Evolutionary conservation across 75 land plant species (phyloP), one percentile per base, ranked within the genome.

Genomic region (Ceratopteris richardii): DNA sequence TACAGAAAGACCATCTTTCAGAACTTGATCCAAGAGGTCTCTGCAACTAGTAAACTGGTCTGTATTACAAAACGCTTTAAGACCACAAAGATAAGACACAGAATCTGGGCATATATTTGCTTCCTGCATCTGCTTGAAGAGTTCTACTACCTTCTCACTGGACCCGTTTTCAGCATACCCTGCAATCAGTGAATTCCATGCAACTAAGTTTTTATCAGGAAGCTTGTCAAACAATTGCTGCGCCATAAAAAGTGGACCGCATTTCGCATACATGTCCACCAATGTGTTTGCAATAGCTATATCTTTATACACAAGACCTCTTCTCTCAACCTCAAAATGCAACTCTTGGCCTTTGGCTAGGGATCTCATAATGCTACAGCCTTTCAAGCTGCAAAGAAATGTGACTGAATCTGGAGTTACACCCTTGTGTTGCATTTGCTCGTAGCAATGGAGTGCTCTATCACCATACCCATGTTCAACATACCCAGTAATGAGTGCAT

Each of bases 121-220:
- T 2, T 3, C 17, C 4, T 54, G 57, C 57, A 54, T 54, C 9
- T 30, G n/a, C 11, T 54, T 25, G 23, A 22, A 54, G 16, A 7
- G 23, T 2, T 54, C 23, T 4, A 54, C 5, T 9, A 16, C 57
- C 23, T 54, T 25, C n/a, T 54, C 23, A 54, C 5, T 3, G 3
- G 3, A 26, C 27, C 27, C 57, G 5, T 54, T 7, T 9, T 54
- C 31, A 2, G 23, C 2, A 54, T 54, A 54, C 1, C 57, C 57
- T 10, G 23, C 29, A 7, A 54, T 54, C 3, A 83, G 63, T 21
- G 71, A 82, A 73, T 83, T 83, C 71, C 74, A 73, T 31, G 73
- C 58, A 1, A 75, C 47, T 20, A 76, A 17, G 62, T 78, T 61
- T 9, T 51, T 59, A 56, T 75, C 70, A 14, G 14, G 4, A 46